phyloP scores from a whole-genome alignment of 2,329 filamentous ascomycete genomes.

The Endocalyx cinctus region DNA sequence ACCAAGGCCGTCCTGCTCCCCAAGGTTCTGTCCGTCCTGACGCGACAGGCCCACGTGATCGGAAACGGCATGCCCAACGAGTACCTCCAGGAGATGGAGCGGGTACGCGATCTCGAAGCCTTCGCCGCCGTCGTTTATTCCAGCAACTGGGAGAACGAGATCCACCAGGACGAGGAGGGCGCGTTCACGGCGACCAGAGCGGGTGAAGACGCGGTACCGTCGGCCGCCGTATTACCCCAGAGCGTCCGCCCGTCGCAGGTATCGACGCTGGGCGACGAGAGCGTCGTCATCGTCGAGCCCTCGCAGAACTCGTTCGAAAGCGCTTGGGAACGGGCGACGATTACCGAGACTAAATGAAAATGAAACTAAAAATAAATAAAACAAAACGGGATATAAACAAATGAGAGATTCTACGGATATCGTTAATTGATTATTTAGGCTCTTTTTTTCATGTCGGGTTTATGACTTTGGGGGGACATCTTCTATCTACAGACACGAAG shows the following conservation, averaged over 20 bases:
- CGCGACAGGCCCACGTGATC: conserved; percentile 84
- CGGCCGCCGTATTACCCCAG: not conserved
- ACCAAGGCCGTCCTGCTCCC: conserved; percentile 67
- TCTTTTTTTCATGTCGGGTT: too few relatives aligned
- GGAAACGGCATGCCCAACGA: conserved; percentile 71
- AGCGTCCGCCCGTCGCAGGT: conserved; percentile 4
- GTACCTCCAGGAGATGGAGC: conserved; percentile 71
- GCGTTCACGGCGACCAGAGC: conserved; percentile 2
- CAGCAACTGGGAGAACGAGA: conserved; percentile 72
- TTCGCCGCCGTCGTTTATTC: conserved; percentile 86
- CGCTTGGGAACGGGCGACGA: conserved; percentile 68
- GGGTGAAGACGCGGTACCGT: conserved; percentile 2
- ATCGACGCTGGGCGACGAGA: conserved; percentile 36
- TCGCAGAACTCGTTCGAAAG: conserved; percentile 53
- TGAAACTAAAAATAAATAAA: too few relatives aligned
- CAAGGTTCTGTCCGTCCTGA: conserved; percentile 83
- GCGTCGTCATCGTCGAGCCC: conserved; percentile 47
- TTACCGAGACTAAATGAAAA: not conserved
- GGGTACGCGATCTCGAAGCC: conserved; percentile 70
- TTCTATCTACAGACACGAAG: too few relatives aligned
- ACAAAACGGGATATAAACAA: not conserved
- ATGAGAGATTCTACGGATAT: conserved; percentile 6
- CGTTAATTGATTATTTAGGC: too few relatives aligned
- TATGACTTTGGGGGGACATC: too few relatives aligned
- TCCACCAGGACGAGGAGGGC: conserved; percentile 42